A percentile compares a stretch with the other conserved stretches of the same genome.
Evolutionary conservation across 371 early-diverging fungal species (phyloP).

Genomic region (Entomophthora muscae): DNA sequence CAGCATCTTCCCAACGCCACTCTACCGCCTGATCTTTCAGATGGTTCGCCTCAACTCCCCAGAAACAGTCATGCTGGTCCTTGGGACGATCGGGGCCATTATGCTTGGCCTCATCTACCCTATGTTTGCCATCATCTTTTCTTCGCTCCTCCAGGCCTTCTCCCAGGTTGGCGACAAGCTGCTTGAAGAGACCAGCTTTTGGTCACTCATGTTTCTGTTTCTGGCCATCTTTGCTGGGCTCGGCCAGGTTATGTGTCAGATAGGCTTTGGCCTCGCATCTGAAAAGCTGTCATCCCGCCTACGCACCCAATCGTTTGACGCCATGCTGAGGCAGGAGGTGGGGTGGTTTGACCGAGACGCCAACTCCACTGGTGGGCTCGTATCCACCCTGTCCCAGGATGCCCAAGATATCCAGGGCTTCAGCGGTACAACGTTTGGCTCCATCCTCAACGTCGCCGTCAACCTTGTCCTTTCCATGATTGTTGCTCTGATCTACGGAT

Average conservation of each 20-base stretch:
- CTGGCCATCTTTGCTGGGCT: slow-evolving; percentile 31
- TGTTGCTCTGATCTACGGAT: slow-evolving; percentile 39
- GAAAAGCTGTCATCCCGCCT: slow-evolving; percentile 40
- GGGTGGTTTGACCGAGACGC: slow-evolving; percentile 68
- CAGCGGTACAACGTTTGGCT: slow-evolving; percentile 14
- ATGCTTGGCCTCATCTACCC: slow-evolving; percentile 17
- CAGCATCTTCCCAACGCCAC: slow-evolving; percentile 9
- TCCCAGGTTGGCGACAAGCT: slow-evolving; percentile 15
- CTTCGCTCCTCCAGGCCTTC: slow-evolving; percentile 26
- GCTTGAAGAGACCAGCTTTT: slow-evolving; percentile 39
- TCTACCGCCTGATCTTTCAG: slow-evolving; percentile 8
- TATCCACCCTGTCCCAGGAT: slow-evolving; percentile 68
- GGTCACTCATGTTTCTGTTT: slow-evolving; percentile 55
- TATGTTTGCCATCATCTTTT: slow-evolving; percentile 29
- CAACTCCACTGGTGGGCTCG: slow-evolving; percentile 61
- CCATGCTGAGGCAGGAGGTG: slow-evolving; percentile 64
- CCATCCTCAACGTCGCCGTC: slow-evolving; percentile 10
- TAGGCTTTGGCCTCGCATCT: slow-evolving; percentile 26
- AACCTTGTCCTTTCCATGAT: slow-evolving; percentile 12
- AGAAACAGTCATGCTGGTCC: slow-evolving; percentile 10
- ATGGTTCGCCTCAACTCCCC: slow-evolving; percentile 14
- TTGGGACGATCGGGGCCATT: slow-evolving; percentile 13
- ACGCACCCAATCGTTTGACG: slow-evolving; percentile 31
- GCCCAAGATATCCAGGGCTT: slow-evolving; percentile 40
- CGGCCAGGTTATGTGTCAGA: slow-evolving; percentile 19